phyloP scores from a whole-genome alignment of 208 protist species.

The Trichomonas gallinae region DNA sequence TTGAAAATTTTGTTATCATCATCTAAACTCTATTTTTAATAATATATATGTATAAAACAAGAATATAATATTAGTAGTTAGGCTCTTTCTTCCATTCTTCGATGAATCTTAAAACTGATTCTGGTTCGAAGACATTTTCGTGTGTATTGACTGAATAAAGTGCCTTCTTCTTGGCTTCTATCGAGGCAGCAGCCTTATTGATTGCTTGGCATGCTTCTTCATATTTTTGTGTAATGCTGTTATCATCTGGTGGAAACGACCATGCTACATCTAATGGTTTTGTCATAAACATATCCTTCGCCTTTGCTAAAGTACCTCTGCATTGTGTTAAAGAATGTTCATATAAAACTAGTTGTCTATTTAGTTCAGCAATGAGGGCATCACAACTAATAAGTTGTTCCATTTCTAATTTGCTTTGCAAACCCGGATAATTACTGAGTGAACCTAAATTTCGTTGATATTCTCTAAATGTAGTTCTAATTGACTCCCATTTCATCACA shows the following conservation, averaged over 20 bases:
- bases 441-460: background rate
- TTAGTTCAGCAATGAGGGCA: background rate
- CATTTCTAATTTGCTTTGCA: background rate
- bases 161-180: background rate
- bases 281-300: background rate
- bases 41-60: background rate
- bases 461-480: background rate
- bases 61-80: background rate
- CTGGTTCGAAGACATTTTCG: background rate
- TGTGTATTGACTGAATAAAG: background rate
- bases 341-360: background rate
- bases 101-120: background rate
- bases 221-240: background rate
- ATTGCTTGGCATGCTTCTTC: background rate
- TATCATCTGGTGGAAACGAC: background rate
- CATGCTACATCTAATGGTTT: background rate
- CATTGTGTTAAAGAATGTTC: background rate
- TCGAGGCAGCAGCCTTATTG: background rate
- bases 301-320: background rate
- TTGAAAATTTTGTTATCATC: too few relatives aligned
- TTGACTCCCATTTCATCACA: background rate
- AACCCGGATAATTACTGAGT: background rate
- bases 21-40: background rate
- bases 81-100: background rate
- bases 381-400: background rate